Base-by-base conservation (phyloP, 2,329 filamentous ascomycete species). In the Dryadomyces quercivorus region DNA sequence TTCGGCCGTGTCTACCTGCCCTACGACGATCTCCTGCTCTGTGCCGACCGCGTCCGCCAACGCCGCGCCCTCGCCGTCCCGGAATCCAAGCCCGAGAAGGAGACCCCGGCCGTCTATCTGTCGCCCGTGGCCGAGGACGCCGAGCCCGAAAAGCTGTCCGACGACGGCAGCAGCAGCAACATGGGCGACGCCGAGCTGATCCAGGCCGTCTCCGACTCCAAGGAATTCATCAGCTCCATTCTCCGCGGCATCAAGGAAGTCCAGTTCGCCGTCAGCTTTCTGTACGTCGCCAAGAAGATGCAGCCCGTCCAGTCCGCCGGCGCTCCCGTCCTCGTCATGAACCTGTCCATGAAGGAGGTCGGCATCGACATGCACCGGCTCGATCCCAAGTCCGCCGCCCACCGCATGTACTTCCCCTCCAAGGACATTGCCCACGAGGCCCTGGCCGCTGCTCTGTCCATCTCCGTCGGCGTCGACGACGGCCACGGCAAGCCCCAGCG, bases 391-490 rank as follows among this genome's bases (percentile, higher is more conserved):
- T 95, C 91, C 16, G 90, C 93, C 1, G 90, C 92, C 0, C 93
- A 98, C 74, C 84, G 93, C 59, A 98, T 97, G 93, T 97, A 98
- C 69, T 98, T 98, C 65, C 88, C 91, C 2, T 82, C 86, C 21
- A 85, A 89, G 58, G 93, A 96, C 65, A 84, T 96, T 63, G 93
- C 93, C 13, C 93, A 98, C 67, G 92, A 98, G 73, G 93, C 91
- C 12, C 76, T 98, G 40, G 79, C 93, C 21, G 93, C 92, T 18
- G 93, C 91, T 3, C 82, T 98, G 44, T 95, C 93, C 1, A 87
- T 98, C 55, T 92, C 92, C 0, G 77, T 97, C 55, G 93, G 90
- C 43, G 76, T 98, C 40, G 91, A 96, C 63, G 90, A 96, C 65
- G 88, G 89, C n/a, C 81, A 85, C 31, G 87, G 86, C 9, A 86